These are phyloP conservation scores for Kernera saxatilis DNA, from an alignment of 345 rosid species.

Conservation along the genomic window DNA sequence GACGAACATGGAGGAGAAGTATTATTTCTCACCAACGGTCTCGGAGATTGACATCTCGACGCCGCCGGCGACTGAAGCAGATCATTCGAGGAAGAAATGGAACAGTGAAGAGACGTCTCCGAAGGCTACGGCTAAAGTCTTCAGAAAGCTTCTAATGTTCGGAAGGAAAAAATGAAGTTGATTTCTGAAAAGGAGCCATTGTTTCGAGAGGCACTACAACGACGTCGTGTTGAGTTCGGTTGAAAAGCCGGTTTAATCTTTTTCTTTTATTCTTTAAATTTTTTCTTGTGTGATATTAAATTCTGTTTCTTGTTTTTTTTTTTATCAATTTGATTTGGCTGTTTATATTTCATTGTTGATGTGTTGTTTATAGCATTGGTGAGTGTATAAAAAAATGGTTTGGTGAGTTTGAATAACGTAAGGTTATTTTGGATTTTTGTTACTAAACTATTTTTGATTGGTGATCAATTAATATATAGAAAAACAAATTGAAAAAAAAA, in stretches of 20 bases:
- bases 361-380: slow-evolving; percentile 13
- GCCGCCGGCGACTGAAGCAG: slow-evolving; percentile 50
- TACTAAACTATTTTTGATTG: neutral
- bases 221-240: neutral
- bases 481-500: neutral
- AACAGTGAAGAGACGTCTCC: slow-evolving; percentile 60
- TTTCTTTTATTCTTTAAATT: neutral
- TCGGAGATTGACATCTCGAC: slow-evolving; percentile 63
- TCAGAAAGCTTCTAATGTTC: slow-evolving; percentile 84
- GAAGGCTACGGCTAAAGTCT: slow-evolving; percentile 67
- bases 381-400: neutral
- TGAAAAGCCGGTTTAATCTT: neutral
- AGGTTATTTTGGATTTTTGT: neutral
- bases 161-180: slow-evolving; percentile 48
- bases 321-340: slow-evolving; percentile 11
- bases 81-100: slow-evolving; percentile 84
- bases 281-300: slow-evolving; percentile 14
- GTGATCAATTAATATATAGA: neutral
- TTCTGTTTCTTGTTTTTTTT: neutral
- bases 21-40: slow-evolving; percentile 27
- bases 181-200: neutral
- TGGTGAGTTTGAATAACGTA: slow-evolving; percentile 10
- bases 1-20: slow-evolving; percentile 33
- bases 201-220: neutral
- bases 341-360: slow-evolving; percentile 1